Evolutionary conservation across 306 rosid genomes (phyloP), one percentile per base, ranked within the genome.

Genomic region (Cucurbita argyrosperma): DNA sequence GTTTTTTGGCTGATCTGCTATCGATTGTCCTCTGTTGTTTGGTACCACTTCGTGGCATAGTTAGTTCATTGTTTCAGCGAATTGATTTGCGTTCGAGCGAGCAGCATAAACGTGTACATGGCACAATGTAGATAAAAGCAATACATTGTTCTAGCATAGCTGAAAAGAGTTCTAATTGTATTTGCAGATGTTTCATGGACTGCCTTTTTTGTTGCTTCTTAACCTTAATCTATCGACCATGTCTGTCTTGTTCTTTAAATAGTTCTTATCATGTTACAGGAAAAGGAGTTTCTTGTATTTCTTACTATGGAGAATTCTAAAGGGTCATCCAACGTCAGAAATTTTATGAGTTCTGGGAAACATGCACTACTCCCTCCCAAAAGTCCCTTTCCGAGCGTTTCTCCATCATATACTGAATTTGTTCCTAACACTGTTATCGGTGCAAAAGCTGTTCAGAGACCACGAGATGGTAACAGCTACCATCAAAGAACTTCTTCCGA

Each of bases 401-500:
- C 99, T 49, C 91, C 90, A 50, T 77, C 96, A 30, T 91, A 91
- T 76, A 81, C 88, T 40, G 99, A 95, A 85, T 88, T 83, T 76
- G 85, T 87, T 74, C 82, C 86, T 39, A 86, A 72, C 82, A 84
- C 86, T 55, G 76, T 85, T 0, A 37, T 82, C 57, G 96, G 96
- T 72, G 77, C 94, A 40, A 91, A 89, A 80, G 72, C 78, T 73
- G 73, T 66, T 81, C 96, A 83, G 78, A 95, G 83, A 78, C 83
- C 88, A 42, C 87, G 92, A 82, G 99, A 84, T 50, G 97, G 92
- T 84, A 88, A 79, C 73, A 8, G 78, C 43, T 88, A 91, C 76
- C 99, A 95, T 81, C 97, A 85, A 66, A 86, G 99, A 56, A 91
- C 96, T 78, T 89, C 97, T 76, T 95, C 99, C 14, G 99, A 95